A percentile compares a stretch with the other conserved stretches of the same genome.
phyloP scores from a whole-genome alignment of 257 asterid species.

The Capsicum rhomboideum region DNA sequence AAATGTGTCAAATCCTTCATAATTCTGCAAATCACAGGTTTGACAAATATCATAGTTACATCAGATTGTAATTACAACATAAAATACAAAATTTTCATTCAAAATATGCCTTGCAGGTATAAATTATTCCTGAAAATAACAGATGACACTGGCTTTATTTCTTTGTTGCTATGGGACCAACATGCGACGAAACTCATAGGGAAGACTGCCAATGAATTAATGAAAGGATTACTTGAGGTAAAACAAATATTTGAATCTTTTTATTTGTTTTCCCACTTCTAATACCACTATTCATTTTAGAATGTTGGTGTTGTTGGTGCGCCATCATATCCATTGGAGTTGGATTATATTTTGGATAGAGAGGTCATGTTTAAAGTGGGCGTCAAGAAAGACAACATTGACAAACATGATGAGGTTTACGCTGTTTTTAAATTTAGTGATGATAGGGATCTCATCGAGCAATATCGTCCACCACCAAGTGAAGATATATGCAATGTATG shows the following conservation, averaged over 20 bases:
- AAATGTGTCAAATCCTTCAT: too few relatives aligned
- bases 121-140: neutral
- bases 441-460: too few relatives aligned
- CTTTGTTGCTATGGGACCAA: neutral
- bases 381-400: too few relatives aligned
- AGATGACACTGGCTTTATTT: neutral
- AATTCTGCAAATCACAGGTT: too few relatives aligned
- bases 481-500: too few relatives aligned
- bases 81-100: neutral
- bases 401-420: too few relatives aligned
- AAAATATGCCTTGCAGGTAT: neutral
- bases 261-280: neutral
- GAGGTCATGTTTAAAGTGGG: too few relatives aligned
- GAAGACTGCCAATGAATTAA: neutral
- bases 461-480: too few relatives aligned
- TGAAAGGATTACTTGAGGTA: neutral
- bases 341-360: neutral
- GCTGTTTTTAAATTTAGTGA: too few relatives aligned
- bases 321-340: too few relatives aligned
- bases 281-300: neutral
- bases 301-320: neutral
- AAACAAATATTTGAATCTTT: neutral
- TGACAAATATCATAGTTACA: too few relatives aligned
- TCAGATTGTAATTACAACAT: neutral
- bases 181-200: neutral